Percentiles rank a stretch among this genome's conserved stretches.
Evolutionary conservation across 129 eudicot genomes (phyloP).

Genomic region (Heracleum sosnowskyi): DNA sequence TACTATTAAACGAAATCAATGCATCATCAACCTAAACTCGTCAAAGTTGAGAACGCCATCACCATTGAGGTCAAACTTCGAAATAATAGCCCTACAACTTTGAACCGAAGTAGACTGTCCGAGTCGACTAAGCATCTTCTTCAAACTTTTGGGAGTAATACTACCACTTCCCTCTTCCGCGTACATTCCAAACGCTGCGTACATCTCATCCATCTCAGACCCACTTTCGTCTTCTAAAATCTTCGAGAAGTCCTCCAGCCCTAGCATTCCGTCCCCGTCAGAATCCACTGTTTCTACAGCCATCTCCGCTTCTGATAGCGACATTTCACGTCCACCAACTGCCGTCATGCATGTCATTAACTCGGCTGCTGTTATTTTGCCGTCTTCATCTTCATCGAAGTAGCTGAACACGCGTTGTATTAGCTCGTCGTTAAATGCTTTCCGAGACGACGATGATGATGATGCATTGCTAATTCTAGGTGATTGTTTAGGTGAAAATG

Average conservation of each 20-base stretch:
- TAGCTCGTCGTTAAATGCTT: not conserved
- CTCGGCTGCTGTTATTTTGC: slow-evolving; percentile 51
- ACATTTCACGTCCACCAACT: slow-evolving; percentile 29
- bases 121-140: slow-evolving; percentile 49
- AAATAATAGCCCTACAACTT: slow-evolving; percentile 54
- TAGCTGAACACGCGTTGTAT: slow-evolving; percentile 35
- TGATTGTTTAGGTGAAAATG: not conserved
- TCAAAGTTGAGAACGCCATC: slow-evolving; percentile 68
- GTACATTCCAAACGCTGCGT: slow-evolving; percentile 52
- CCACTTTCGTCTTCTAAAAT: slow-evolving; percentile 35
- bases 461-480: not conserved
- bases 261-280: slow-evolving; percentile 54
- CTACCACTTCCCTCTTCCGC: slow-evolving; percentile 34
- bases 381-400: slow-evolving; percentile 49
- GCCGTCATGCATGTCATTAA: slow-evolving; percentile 41
- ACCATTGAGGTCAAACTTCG: slow-evolving; percentile 45
- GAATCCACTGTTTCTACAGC: slow-evolving; percentile 51
- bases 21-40: slow-evolving; percentile 59
- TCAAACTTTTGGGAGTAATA: slow-evolving; percentile 64
- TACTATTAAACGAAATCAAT: not conserved
- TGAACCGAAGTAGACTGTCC: slow-evolving; percentile 45
- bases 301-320: slow-evolving; percentile 48
- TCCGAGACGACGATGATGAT: not conserved
- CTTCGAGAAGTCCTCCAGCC: slow-evolving; percentile 51
- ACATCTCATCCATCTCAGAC: slow-evolving; percentile 48